Conservation (phyloP, 2,329 filamentous ascomycete genomes). For the Exophiala xenobiotica region DNA sequence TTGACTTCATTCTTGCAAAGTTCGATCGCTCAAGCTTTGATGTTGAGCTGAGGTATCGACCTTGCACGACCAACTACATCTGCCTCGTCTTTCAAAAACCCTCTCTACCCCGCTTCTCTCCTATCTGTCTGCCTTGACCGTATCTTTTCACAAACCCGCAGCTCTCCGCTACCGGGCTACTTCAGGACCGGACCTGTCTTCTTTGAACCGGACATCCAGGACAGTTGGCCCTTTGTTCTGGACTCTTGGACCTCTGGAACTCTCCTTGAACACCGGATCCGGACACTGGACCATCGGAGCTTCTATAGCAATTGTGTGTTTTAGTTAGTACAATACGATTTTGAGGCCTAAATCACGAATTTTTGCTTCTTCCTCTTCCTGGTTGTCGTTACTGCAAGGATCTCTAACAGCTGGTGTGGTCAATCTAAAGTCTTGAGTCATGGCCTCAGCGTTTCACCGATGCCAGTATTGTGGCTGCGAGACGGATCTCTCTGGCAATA, state of each 20-base stretch:
- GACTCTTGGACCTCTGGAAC: constrained; percentile 4
- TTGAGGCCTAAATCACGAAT: constrained; percentile 31
- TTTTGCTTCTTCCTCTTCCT: constrained; percentile 26
- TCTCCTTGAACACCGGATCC: constrained; percentile 15
- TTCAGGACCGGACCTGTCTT: neutral
- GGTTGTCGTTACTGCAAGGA: constrained; percentile 27
- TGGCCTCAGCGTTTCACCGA: constrained; percentile 42
- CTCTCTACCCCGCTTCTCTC: constrained; percentile 23
- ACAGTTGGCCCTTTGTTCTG: constrained; percentile 16
- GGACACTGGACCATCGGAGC: constrained; percentile 24
- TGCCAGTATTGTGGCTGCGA: constrained; percentile 42
- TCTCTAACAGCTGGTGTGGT: constrained; percentile 22
- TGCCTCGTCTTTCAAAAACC: constrained; percentile 12
- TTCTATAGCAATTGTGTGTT: constrained; percentile 29
- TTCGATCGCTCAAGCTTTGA: constrained; percentile 26
- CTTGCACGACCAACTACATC: constrained; percentile 12
- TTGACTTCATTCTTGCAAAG: neutral
- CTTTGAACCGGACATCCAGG: constrained; percentile 17
- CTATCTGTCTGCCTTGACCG: constrained; percentile 15
- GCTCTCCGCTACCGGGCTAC: constrained; percentile 5
- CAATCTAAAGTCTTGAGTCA: constrained; percentile 27
- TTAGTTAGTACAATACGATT: constrained; percentile 32
- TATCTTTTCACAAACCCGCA: constrained; percentile 17
- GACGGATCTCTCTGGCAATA: constrained; percentile 38
- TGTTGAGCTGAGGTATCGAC: constrained; percentile 29